These are phyloP conservation scores for Dillenia suffruticosa DNA, from an alignment of 164 flowering plant genomes.

Conservation along the genomic window DNA sequence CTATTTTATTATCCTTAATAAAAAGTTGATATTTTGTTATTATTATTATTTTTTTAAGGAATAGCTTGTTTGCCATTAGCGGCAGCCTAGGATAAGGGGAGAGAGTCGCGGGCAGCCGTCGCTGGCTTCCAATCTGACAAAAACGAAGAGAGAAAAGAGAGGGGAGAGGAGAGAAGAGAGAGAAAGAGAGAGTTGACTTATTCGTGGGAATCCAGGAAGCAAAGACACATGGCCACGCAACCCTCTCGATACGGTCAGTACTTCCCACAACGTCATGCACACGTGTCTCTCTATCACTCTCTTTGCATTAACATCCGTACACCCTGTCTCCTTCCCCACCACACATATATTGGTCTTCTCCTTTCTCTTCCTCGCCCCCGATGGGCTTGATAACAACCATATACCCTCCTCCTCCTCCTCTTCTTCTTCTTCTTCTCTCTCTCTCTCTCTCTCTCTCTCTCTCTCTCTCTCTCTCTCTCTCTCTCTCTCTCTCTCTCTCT, in stretches of 20 bases:
- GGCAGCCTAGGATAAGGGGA: too few relatives aligned
- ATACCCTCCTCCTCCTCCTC: not conserved
- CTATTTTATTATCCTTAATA: too few relatives aligned
- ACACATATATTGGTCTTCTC: too few relatives aligned
- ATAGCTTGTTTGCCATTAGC: too few relatives aligned
- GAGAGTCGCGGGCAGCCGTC: slow-evolving; percentile 1
- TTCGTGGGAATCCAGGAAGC: not conserved
- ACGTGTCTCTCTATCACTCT: too few relatives aligned
- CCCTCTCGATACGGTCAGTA: slow-evolving; percentile 5
- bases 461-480: too few relatives aligned
- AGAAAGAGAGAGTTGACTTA: not conserved
- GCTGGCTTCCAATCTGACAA: not conserved
- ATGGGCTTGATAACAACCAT: not conserved
- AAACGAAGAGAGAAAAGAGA: too few relatives aligned
- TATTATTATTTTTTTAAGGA: too few relatives aligned
- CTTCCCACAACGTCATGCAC: too few relatives aligned
- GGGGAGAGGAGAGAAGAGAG: too few relatives aligned
- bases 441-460: not conserved
- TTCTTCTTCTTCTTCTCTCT: not conserved
- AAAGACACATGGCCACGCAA: slow-evolving; percentile 6
- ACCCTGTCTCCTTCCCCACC: not conserved
- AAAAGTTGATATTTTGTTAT: too few relatives aligned
- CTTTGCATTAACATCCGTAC: slow-evolving; percentile 6
- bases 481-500: slow-evolving; percentile 4
- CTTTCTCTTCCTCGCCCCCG: too few relatives aligned